phyloP scores from a whole-genome alignment of 257 asterid genomes.

The Primulina tabacum region DNA sequence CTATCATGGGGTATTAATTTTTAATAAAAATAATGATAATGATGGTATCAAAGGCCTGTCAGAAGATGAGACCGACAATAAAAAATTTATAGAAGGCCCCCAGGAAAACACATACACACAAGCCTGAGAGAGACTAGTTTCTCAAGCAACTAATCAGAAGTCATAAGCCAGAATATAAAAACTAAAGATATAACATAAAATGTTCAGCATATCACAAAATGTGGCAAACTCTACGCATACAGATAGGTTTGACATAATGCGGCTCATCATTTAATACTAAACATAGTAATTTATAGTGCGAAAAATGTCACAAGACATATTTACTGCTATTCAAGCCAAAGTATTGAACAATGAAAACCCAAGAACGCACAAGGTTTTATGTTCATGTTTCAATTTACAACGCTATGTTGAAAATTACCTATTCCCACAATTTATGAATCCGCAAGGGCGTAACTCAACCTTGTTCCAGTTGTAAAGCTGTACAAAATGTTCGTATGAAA shows the following conservation, averaged over 20 bases:
- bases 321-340: not conserved
- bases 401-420: conserved; percentile 45
- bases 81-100: not conserved
- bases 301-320: not conserved
- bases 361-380: conserved; percentile 8
- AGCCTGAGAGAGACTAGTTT: not conserved
- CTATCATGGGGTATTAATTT: not conserved
- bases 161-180: not conserved
- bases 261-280: conserved; percentile 16
- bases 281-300: not conserved
- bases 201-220: not conserved
- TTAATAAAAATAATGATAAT: not conserved
- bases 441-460: conserved; percentile 62
- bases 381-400: conserved; percentile 16
- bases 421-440: conserved; percentile 81
- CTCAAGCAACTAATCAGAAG: not conserved
- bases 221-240: conserved; percentile 5
- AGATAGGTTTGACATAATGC: not conserved
- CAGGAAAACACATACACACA: not conserved
- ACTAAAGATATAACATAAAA: too few species aligned
- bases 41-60: conserved; percentile 5
- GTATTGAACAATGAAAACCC: not conserved
- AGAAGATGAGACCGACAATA: not conserved
- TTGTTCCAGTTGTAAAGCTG: conserved; percentile 68
- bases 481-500: conserved; percentile 69